These are phyloP conservation scores for Carallia pectinifolia DNA, from an alignment of 345 rosid genomes.

Conservation along the genomic window DNA sequence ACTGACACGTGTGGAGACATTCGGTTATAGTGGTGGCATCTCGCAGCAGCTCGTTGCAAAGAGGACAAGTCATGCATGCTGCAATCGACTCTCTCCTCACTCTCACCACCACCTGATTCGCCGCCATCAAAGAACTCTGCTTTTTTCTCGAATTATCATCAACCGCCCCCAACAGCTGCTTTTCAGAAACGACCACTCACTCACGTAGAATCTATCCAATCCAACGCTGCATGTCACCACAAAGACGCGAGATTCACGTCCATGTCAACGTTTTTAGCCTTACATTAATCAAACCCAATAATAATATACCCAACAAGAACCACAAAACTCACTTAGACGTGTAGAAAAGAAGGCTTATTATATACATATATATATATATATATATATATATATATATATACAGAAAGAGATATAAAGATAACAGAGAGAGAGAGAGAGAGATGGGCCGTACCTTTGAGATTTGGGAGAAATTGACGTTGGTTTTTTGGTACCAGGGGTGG, in stretches of 20 bases:
- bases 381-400: too few relatives aligned
- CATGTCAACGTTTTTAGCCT: conserved; percentile 16
- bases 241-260: conserved; percentile 47
- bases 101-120: conserved; percentile 62
- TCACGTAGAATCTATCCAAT: conserved; percentile 16
- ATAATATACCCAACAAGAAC: neutral
- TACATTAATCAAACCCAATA: conserved; percentile 38
- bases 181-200: conserved; percentile 1
- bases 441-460: neutral
- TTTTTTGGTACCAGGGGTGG: conserved; percentile 11
- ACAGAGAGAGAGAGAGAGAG: too few relatives aligned
- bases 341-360: too few relatives aligned
- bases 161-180: neutral
- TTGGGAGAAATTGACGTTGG: conserved; percentile 32
- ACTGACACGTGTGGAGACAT: conserved; percentile 85
- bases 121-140: conserved; percentile 26
- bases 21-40: conserved; percentile 94
- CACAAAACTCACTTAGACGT: too few relatives aligned
- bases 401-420: too few relatives aligned
- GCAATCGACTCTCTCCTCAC: conserved; percentile 64
- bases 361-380: too few relatives aligned
- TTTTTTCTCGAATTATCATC: neutral
- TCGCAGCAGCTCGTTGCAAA: conserved; percentile 68
- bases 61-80: conserved; percentile 77
- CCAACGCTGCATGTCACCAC: conserved; percentile 44